Evolutionary conservation across 768 basidiomycete genomes (phyloP).

Genomic region (Piloderma croceum): DNA sequence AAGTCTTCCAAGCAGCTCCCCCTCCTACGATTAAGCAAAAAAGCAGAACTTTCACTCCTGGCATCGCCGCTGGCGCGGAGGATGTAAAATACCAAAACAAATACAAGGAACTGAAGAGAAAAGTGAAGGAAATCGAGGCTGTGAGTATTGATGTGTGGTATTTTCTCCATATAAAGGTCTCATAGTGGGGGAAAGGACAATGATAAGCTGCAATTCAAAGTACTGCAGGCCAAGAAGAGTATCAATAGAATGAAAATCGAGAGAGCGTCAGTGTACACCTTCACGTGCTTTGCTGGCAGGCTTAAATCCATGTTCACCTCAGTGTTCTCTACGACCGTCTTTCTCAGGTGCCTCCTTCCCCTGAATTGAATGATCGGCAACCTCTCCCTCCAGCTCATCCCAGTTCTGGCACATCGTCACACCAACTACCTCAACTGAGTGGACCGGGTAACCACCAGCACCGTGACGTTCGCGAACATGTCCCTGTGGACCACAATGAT

Average conservation of each 20-base stretch:
- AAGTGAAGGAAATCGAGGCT: slow-evolving; percentile 80
- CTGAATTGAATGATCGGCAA: slow-evolving; percentile 40
- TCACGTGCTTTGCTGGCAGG: background rate
- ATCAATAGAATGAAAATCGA: slow-evolving; percentile 86
- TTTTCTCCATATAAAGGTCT: background rate
- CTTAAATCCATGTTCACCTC: slow-evolving; percentile 12
- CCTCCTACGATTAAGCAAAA: slow-evolving; percentile 38
- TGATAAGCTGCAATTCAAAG: slow-evolving; percentile 80
- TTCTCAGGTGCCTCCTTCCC: slow-evolving; percentile 53
- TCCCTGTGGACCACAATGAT: background rate
- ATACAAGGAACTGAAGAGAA: slow-evolving; percentile 83
- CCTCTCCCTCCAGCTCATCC: slow-evolving; percentile 23
- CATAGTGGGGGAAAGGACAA: slow-evolving; percentile 54
- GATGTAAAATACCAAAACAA: slow-evolving; percentile 84
- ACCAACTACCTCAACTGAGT: slow-evolving; percentile 17
- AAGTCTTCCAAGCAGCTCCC: slow-evolving; percentile 28
- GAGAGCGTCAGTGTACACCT: slow-evolving; percentile 60
- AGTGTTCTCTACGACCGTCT: slow-evolving; percentile 79
- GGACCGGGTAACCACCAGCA: slow-evolving; percentile 17
- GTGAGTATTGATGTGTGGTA: slow-evolving; percentile 40
- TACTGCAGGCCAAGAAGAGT: slow-evolving; percentile 71
- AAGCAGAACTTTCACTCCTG: slow-evolving; percentile 44
- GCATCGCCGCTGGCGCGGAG: slow-evolving; percentile 74
- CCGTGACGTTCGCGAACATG: background rate
- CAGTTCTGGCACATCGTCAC: slow-evolving; percentile 32